Evolutionary conservation across 345 rosid species (phyloP).

Genomic region (Angophora floribunda): DNA sequence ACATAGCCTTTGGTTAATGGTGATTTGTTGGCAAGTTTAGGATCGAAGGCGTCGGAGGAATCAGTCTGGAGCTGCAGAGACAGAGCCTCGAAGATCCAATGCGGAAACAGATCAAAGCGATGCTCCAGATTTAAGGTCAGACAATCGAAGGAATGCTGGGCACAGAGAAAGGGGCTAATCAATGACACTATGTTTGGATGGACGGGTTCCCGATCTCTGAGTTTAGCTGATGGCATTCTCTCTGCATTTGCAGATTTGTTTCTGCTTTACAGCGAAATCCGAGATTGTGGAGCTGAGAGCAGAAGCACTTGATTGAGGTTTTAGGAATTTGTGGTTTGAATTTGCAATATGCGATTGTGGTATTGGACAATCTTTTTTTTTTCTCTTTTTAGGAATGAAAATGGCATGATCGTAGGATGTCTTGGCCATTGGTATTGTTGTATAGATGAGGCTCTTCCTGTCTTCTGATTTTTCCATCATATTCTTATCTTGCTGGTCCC

Average conservation of each 20-base stretch:
- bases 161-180: slow-evolving; percentile 6
- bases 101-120: slow-evolving; percentile 38
- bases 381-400: neutral
- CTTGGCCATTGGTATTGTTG: neutral
- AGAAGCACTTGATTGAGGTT: neutral
- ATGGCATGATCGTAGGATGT: neutral
- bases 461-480: neutral
- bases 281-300: neutral
- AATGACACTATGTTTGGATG: neutral
- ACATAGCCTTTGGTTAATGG: neutral
- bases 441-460: neutral
- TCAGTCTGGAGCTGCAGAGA: slow-evolving; percentile 23
- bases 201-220: neutral
- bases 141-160: neutral
- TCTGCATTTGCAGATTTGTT: neutral
- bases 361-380: neutral
- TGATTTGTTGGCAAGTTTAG: slow-evolving; percentile 22
- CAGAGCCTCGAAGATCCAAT: slow-evolving; percentile 32
- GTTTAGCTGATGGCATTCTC: neutral
- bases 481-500: neutral
- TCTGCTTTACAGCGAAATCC: neutral
- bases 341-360: neutral
- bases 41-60: slow-evolving; percentile 64
- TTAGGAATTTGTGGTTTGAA: neutral
- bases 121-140: slow-evolving; percentile 13